phyloP scores from a whole-genome alignment of 140 eudicot species.

The Anethum foeniculum region DNA sequence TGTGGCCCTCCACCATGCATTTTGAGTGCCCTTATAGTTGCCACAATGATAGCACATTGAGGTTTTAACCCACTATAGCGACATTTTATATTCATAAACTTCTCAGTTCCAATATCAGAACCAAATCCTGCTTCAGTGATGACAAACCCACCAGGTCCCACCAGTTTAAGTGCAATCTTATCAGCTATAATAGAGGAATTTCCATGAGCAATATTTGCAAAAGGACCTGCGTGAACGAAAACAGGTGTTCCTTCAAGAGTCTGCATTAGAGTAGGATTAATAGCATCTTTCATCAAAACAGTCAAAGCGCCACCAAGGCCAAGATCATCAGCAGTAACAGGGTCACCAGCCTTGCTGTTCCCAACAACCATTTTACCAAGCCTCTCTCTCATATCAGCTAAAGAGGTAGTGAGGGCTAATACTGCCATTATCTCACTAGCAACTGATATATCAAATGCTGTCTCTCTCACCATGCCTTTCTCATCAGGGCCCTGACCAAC shows the following conservation, averaged over 20 bases:
- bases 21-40: constrained; percentile 88
- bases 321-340: constrained; percentile 93
- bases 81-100: constrained; percentile 95
- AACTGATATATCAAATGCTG: constrained; percentile 89
- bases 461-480: constrained; percentile 91
- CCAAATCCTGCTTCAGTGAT: constrained; percentile 98
- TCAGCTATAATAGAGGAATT: constrained; percentile 94
- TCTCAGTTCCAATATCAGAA: constrained; percentile 93
- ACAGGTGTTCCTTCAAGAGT: constrained; percentile 98
- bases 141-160: constrained; percentile 94
- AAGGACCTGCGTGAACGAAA: constrained; percentile 93
- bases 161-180: constrained; percentile 81
- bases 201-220: constrained; percentile 98
- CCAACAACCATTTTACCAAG: constrained; percentile 96
- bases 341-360: constrained; percentile 78
- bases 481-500: constrained; percentile 97
- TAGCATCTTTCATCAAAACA: constrained; percentile 96
- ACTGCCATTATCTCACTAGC: constrained; percentile 99
- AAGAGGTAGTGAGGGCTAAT: constrained; percentile 82
- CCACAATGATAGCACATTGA: constrained; percentile 92
- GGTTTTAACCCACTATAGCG: constrained; percentile 89
- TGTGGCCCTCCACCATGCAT: constrained; percentile 99
- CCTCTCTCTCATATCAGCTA: constrained; percentile 91
- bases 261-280: constrained; percentile 94
- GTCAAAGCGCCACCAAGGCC: constrained; percentile 96